A percentile compares a stretch with the other conserved stretches of the same genome.
Conservation (phyloP, 768 basidiomycete genomes). For the Hypholoma sublateritium region DNA sequence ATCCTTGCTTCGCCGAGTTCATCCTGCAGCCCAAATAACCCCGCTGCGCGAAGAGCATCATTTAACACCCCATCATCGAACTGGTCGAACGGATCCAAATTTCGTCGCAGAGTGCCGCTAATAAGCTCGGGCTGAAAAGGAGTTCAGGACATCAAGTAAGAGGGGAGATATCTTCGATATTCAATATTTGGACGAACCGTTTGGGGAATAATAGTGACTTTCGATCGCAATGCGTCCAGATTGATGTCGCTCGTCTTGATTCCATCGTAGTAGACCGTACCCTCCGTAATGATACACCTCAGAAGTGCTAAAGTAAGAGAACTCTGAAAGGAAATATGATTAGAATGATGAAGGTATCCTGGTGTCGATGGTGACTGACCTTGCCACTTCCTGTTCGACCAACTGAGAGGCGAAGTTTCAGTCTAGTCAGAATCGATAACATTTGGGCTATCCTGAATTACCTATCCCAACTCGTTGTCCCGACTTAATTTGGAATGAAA, state of each 20-base stretch:
- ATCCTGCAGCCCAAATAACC: not conserved
- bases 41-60: not conserved
- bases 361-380: not conserved
- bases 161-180: too few relatives aligned
- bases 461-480: conserved; percentile 42
- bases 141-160: too few relatives aligned
- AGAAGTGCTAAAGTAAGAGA: not conserved
- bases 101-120: not conserved
- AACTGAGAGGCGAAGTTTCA: not conserved
- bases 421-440: not conserved
- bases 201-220: not conserved
- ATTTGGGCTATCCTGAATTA: conserved; percentile 12
- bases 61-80: not conserved
- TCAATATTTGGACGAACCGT: not conserved
- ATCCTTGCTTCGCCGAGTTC: not conserved
- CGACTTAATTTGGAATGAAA: conserved; percentile 38
- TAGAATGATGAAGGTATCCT: not conserved
- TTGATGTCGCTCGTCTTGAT: not conserved
- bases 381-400: not conserved
- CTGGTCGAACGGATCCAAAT: not conserved
- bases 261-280: not conserved
- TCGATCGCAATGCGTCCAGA: not conserved
- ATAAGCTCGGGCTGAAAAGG: not conserved
- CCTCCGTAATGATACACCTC: not conserved
- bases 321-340: not conserved